Base-by-base conservation (phyloP, 163 green algal species). In the Dunaliella salina region DNA sequence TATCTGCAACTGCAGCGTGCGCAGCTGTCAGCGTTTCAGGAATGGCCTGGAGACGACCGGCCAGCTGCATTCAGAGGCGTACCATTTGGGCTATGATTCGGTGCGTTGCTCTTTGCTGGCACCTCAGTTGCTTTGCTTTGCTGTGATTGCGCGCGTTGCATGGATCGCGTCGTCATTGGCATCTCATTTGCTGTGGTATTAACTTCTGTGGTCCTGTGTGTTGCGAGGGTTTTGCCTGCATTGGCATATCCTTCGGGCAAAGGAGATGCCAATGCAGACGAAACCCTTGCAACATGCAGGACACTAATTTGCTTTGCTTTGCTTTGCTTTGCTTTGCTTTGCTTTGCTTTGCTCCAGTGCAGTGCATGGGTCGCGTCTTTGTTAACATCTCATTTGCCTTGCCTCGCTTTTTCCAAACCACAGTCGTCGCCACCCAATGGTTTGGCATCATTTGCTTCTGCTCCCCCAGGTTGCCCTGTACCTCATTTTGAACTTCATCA, bases 1-100 rank as follows among this genome's bases (percentile, higher is more conserved):
- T 18, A 81, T 81, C n/a, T 81, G 75, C 75, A 81, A 81, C 75
- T 81, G 75, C 75, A 81, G 75, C 29, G 75, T n/a, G 20, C 75
- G 32, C 75, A 81, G 32, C 75, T 81, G 75, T n/a, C 75, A 81
- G 29, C 75, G 75, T 25, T 20, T 34, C 15, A 81, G 75, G n/a
- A 25, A n/a, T 46, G 75, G 29, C 30, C 75, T 81, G 25, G 75
- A 46, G 75, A 40, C 29, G 30, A 81, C 75, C 20, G 75, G 75
- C 30, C 75, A 81, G 75, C 75, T 81, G 30, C n/a, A 81, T n/a
- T 34, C 30, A 40, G 75, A 81, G 75, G 75, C 75, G 11, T 34
- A 46, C 30, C 75, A 81, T 34, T 40, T 40, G 25, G 75, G 75
- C 8, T 81, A 81, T 40, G 30, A 34, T n/a, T 81, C 75, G 32